Evolutionary conservation across 345 rosid genomes (phyloP).

Genomic region (Moricandia moricandioides): DNA sequence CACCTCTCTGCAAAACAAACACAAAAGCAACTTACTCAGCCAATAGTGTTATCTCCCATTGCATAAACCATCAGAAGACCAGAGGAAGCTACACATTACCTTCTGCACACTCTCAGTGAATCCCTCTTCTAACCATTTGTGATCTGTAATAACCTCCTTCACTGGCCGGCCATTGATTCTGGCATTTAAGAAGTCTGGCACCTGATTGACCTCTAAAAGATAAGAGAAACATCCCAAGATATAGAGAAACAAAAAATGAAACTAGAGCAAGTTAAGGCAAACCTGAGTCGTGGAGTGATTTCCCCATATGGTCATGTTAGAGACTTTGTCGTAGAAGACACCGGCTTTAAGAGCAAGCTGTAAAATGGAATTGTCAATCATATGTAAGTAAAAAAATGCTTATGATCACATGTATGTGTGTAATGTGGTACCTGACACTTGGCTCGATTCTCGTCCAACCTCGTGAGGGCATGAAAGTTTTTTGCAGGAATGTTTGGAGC

Average conservation of each 20-base stretch:
- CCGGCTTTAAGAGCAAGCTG: constrained; percentile 98
- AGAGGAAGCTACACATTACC: constrained; percentile 39
- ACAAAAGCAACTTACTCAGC: constrained; percentile 10
- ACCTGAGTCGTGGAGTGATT: constrained; percentile 99
- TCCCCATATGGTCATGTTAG: constrained; percentile 97
- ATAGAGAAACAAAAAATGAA: background rate
- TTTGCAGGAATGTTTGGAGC: constrained; percentile 95
- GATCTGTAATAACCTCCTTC: constrained; percentile 88
- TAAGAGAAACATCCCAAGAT: constrained; percentile 21
- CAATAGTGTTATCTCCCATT: background rate
- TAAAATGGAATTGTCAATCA: constrained; percentile 18
- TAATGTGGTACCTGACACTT: constrained; percentile 82
- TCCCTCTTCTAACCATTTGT: constrained; percentile 89
- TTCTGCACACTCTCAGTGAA: constrained; percentile 92
- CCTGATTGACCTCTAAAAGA: constrained; percentile 44
- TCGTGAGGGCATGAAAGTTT: constrained; percentile 92
- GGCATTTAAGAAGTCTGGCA: constrained; percentile 95
- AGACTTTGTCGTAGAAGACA: constrained; percentile 91
- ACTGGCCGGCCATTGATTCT: constrained; percentile 76
- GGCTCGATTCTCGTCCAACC: constrained; percentile 94
- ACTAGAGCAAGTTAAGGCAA: background rate
- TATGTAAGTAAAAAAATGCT: background rate
- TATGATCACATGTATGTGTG: background rate
- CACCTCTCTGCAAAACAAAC: constrained; percentile 77
- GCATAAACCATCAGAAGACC: background rate